phyloP scores from a whole-genome alignment of 1,139 yeast genomes.

The Magnusiomyces suaveolens region DNA sequence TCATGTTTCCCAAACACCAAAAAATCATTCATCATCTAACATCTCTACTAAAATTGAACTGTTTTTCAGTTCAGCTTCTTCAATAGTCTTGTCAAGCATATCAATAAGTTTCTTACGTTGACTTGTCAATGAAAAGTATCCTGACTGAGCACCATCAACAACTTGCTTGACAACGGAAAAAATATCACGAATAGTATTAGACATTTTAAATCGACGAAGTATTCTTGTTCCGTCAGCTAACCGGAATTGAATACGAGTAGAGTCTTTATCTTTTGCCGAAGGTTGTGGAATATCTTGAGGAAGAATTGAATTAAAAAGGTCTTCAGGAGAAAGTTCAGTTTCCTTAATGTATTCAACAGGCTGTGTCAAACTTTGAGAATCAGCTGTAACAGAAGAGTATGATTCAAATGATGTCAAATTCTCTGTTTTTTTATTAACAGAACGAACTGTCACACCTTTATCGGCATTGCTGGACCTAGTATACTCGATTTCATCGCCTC shows the following conservation, averaged over 20 bases:
- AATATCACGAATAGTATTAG: slow-evolving; percentile 51
- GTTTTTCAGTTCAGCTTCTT: slow-evolving; percentile 68
- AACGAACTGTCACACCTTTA: background rate
- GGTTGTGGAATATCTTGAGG: slow-evolving; percentile 55
- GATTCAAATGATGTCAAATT: too few species aligned
- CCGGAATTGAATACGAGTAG: slow-evolving; percentile 78
- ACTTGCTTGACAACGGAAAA: slow-evolving; percentile 49
- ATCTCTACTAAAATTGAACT: slow-evolving; percentile 69
- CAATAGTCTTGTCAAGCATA: slow-evolving; percentile 50
- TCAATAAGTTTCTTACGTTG: slow-evolving; percentile 58
- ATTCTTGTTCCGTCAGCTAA: slow-evolving; percentile 78
- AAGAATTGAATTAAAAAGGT: slow-evolving; percentile 37
- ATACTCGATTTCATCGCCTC: slow-evolving; percentile 12
- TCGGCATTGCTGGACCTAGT: slow-evolving; percentile 4
- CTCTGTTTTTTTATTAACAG: background rate
- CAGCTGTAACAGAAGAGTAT: too few species aligned
- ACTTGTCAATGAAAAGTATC: slow-evolving; percentile 49
- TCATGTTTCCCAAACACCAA: too few species aligned
- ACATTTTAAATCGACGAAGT: slow-evolving; percentile 56
- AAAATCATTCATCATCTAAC: too few species aligned
- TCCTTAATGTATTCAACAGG: slow-evolving; percentile 11
- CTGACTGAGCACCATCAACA: slow-evolving; percentile 40
- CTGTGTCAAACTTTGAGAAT: too few species aligned
- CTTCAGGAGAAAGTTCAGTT: slow-evolving; percentile 23
- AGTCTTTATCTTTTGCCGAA: slow-evolving; percentile 41